These are phyloP conservation scores for Trichosporon coremiiforme DNA, from an alignment of 1,284 basidiomycete genomes.

Conservation along the genomic window DNA sequence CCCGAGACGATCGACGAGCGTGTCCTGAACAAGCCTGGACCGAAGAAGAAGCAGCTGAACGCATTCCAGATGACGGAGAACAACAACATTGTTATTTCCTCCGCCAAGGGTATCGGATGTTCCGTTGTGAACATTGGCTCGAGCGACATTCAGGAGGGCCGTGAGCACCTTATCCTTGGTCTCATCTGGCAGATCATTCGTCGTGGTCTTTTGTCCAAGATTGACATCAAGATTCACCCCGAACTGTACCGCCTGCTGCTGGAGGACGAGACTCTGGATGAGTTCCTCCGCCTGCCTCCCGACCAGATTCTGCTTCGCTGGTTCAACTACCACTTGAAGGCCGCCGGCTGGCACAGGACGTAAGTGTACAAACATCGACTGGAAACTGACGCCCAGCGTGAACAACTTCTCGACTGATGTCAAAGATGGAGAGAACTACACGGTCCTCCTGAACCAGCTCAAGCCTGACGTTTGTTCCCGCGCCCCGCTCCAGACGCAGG, in stretches of 20 bases:
- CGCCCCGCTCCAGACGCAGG: conserved; percentile 82
- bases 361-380: conserved; percentile 49
- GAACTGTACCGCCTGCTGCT: conserved; percentile 94
- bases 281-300: conserved; percentile 87
- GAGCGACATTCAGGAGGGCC: conserved; percentile 85
- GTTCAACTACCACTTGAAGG: conserved; percentile 99
- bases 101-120: conserved; percentile 96
- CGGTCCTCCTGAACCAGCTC: conserved; percentile 89
- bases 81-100: conserved; percentile 99
- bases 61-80: conserved; percentile 99
- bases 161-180: conserved; percentile 96
- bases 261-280: conserved; percentile 94
- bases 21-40: conserved; percentile 85
- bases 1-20: conserved; percentile 98
- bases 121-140: conserved; percentile 98
- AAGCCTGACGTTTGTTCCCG: conserved; percentile 91
- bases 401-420: conserved; percentile 97
- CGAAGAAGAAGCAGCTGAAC: conserved; percentile 67
- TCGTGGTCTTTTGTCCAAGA: conserved; percentile 86
- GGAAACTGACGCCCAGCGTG: conserved; percentile 63
- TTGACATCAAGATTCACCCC: conserved; percentile 97
- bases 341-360: conserved; percentile 86
- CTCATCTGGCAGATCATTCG: conserved; percentile 99
- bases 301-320: conserved; percentile 95
- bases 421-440: conserved; percentile 95